Evolutionary conservation across 2,329 filamentous ascomycete genomes (phyloP), one percentile per base, ranked within the genome.

Genomic region (Xylaria arbuscula): DNA sequence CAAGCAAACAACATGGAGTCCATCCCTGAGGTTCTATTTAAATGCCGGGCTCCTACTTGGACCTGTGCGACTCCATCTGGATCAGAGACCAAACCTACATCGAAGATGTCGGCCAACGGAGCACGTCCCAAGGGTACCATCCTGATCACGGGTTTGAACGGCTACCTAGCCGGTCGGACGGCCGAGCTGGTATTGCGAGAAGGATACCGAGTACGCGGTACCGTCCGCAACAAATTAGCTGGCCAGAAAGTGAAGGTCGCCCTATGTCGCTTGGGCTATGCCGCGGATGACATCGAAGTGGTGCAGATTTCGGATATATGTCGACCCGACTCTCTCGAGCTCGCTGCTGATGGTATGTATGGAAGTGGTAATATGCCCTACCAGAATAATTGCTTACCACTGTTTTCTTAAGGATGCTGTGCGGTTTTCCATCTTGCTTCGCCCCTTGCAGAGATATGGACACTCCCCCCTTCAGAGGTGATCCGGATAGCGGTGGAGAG

Each of bases 91-190:
- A 22, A 24, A 13, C 15, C 42, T 34, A 6, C 22, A 1, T 17
- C 32, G 34, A 66, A 61, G 36, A 68, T 68, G 68, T 17, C 55
- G 42, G 36, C 42, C 15, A 45, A 45, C 19, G 51, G 34, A 42
- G 48, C 56, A n/a, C n/a, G 19, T 7, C 3, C 42, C 4, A 68
- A 68, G 47, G 42, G 22, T 15, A 73, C 70, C 19, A 63, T 78
- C 58, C 71, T 78, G n/a, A 75, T 78, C 55, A 77, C 76, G 34
- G 76, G 76, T 10, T 60, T 77, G 55, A 78, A 76, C 59, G 76
- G 76, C 55, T 77, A 77, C 42, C 67, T 78, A 7, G 76, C 75
- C 38, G 76, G 74, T 48, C 70, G 76, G 24, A 73, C 74, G 15
- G 75, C 76, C 40, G 75, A 77, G 40, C 48, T 72, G 40, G 66